Evolutionary conservation across 345 rosid species (phyloP).

Genomic region (Euphorbia lathyris): DNA sequence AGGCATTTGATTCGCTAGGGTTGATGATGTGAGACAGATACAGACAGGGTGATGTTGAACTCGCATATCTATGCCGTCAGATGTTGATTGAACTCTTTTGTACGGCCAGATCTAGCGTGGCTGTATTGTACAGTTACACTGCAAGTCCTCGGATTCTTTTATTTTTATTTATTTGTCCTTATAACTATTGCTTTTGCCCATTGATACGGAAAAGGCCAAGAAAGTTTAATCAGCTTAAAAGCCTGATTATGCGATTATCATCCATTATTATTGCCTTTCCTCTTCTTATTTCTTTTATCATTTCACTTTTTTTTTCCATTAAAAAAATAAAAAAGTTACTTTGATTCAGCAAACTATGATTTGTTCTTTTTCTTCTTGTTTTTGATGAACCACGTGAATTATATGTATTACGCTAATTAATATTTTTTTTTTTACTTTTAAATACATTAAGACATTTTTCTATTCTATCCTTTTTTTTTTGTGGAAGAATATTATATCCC

Average conservation of each 20-base stretch:
- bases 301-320: too few species aligned
- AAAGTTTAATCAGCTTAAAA: conserved; percentile 1
- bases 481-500: too few species aligned
- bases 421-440: too few species aligned
- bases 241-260: conserved; percentile 17
- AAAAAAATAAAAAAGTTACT: too few species aligned
- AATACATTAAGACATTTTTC: too few species aligned
- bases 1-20: conserved; percentile 2
- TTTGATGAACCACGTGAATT: too few species aligned
- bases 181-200: neutral
- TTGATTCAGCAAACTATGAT: too few species aligned
- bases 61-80: conserved; percentile 9
- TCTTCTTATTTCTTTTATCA: too few species aligned
- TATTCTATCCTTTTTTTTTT: too few species aligned
- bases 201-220: neutral
- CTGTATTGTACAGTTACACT: neutral
- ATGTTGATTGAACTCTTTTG: conserved; percentile 7
- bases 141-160: neutral
- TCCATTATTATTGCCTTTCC: too few species aligned
- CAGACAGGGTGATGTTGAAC: neutral
- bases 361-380: too few species aligned
- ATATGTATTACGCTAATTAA: too few species aligned
- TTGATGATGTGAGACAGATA: neutral
- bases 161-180: neutral
- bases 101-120: conserved; percentile 18